Conservation (phyloP, 176 grass and related monocot species). For the Hordeum vulgare region DNA sequence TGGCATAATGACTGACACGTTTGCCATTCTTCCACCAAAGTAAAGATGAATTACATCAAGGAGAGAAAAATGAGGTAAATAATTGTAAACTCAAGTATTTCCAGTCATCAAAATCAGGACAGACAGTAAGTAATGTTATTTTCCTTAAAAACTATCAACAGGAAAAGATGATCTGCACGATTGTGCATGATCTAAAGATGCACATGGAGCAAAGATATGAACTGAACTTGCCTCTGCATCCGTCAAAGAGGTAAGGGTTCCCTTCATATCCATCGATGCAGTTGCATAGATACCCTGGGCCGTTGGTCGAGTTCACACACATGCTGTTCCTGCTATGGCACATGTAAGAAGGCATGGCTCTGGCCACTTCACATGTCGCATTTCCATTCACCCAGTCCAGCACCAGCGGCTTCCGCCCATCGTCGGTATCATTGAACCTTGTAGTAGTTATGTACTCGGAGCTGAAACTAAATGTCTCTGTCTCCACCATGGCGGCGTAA, state of each 20-base stretch:
- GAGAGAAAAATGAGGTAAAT: too few relatives aligned
- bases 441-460: not conserved
- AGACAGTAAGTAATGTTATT: too few relatives aligned
- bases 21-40: too few relatives aligned
- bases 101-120: too few relatives aligned
- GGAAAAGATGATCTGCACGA: not conserved
- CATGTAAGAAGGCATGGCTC: not conserved
- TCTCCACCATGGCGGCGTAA: not conserved
- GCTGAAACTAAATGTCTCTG: not conserved
- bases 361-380: not conserved
- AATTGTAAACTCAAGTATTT: too few relatives aligned
- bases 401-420: not conserved
- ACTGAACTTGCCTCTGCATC: not conserved
- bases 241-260: not conserved
- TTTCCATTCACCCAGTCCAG: conserved; percentile 22
- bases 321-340: not conserved
- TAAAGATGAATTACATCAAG: too few relatives aligned
- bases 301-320: not conserved
- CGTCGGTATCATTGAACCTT: not conserved
- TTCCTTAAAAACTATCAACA: too few relatives aligned
- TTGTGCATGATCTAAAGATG: not conserved
- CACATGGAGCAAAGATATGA: not conserved
- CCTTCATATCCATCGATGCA: not conserved
- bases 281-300: not conserved
- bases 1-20: too few relatives aligned